A percentile compares a stretch with the other conserved stretches of the same genome.
Conservation (phyloP, 2,329 filamentous ascomycete species). For the Alternaria ventricosa region DNA sequence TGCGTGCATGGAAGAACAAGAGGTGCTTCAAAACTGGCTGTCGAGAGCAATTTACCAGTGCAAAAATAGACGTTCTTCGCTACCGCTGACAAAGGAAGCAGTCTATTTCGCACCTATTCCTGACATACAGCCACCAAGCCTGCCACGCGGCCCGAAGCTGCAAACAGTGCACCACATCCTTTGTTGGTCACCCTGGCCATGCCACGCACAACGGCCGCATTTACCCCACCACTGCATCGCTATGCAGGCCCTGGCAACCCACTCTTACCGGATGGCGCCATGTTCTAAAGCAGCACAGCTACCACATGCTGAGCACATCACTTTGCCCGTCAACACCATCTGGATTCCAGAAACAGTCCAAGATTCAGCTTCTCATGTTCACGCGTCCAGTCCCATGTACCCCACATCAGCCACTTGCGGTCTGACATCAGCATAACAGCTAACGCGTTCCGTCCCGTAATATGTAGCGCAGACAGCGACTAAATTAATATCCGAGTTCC, state of each 20-base stretch:
- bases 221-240: background rate
- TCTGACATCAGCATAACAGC: background rate
- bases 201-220: background rate
- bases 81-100: background rate
- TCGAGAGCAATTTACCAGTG: background rate
- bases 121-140: background rate
- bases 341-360: background rate
- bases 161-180: background rate
- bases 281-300: too few relatives aligned
- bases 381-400: background rate
- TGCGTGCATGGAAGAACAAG: background rate
- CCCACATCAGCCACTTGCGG: background rate
- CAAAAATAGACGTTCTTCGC: too few relatives aligned
- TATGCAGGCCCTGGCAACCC: background rate
- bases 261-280: background rate
- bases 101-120: background rate
- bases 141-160: background rate
- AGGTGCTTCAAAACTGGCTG: background rate
- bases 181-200: background rate
- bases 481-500: background rate
- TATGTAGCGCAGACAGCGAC: background rate
- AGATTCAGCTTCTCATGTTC: background rate
- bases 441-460: background rate
- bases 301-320: background rate
- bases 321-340: too few relatives aligned